Evolutionary conservation across 2,329 filamentous ascomycete species (phyloP).

Genomic region (Pseudocercospora cruenta): DNA sequence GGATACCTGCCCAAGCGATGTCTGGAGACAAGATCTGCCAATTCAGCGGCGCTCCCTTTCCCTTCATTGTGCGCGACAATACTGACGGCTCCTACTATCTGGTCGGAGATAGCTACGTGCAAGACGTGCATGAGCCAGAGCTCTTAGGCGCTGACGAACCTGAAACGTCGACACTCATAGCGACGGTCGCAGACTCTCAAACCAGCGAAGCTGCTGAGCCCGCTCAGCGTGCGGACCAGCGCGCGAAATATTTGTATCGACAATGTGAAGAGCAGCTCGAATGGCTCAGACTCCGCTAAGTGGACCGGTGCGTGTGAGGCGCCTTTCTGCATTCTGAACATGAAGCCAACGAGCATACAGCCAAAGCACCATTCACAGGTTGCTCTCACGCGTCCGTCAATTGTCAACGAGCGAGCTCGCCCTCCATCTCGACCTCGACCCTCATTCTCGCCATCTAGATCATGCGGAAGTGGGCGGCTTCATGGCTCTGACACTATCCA

Average conservation of each 20-base stretch:
- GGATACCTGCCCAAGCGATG: slow-evolving; percentile 7
- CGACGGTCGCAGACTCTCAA: not conserved
- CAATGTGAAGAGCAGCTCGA: not conserved
- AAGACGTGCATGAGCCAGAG: not conserved
- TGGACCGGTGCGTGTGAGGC: not conserved
- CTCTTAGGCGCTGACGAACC: not conserved
- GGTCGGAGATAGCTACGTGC: slow-evolving; percentile 12
- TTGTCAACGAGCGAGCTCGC: too few relatives aligned
- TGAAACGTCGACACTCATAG: too few relatives aligned
- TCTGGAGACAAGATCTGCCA: slow-evolving; percentile 9
- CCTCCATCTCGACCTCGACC: too few relatives aligned
- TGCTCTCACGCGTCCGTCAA: too few relatives aligned
- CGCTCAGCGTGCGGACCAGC: not conserved
- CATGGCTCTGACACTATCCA: too few relatives aligned
- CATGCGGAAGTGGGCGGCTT: too few relatives aligned
- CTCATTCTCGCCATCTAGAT: too few relatives aligned
- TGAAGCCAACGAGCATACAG: too few relatives aligned
- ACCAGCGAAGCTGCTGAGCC: too few relatives aligned
- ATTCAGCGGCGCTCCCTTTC: slow-evolving; percentile 11
- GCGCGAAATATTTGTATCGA: not conserved
- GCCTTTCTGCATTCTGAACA: too few relatives aligned
- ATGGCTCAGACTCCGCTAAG: not conserved
- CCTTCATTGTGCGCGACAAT: not conserved
- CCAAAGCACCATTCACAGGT: too few relatives aligned
- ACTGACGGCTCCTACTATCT: not conserved